Conservation (phyloP, 1,139 yeast species). For the Hansenula anomala region DNA sequence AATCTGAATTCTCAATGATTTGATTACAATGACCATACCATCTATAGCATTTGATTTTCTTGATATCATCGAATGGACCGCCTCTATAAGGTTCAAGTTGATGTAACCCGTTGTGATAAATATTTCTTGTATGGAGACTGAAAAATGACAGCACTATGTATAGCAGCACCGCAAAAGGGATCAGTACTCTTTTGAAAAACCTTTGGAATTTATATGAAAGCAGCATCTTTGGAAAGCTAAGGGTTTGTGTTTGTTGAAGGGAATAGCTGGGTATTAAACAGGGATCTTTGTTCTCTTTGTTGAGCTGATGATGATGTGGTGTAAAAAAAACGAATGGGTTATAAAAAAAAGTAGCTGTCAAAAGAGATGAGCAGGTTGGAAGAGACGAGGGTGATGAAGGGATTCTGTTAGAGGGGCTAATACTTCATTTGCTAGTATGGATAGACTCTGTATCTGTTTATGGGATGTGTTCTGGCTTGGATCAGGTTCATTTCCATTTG, state of each 20-base stretch:
- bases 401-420: no score
- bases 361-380: no score
- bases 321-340: no score
- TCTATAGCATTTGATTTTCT: slow-evolving; percentile 14
- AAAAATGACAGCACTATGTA: slow-evolving; percentile 11
- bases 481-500: no score
- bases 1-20: slow-evolving; percentile 10
- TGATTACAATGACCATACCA: slow-evolving; percentile 21
- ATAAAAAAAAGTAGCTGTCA: no score
- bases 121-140: slow-evolving; percentile 17
- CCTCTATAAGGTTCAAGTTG: slow-evolving; percentile 13
- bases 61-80: slow-evolving; percentile 20
- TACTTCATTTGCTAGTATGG: no score
- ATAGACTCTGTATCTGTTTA: no score
- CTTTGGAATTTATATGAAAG: slow-evolving; percentile 5
- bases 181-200: slow-evolving; percentile 9
- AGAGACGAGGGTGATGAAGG: no score
- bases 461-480: no score
- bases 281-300: background rate
- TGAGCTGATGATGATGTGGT: no score
- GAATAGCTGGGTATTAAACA: background rate
- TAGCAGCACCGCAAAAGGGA: slow-evolving; percentile 9
- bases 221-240: slow-evolving; percentile 2
- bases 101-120: slow-evolving; percentile 11
- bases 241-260: background rate